Evolutionary conservation across 306 rosid species (phyloP).

Genomic region (Vicia villosa): DNA sequence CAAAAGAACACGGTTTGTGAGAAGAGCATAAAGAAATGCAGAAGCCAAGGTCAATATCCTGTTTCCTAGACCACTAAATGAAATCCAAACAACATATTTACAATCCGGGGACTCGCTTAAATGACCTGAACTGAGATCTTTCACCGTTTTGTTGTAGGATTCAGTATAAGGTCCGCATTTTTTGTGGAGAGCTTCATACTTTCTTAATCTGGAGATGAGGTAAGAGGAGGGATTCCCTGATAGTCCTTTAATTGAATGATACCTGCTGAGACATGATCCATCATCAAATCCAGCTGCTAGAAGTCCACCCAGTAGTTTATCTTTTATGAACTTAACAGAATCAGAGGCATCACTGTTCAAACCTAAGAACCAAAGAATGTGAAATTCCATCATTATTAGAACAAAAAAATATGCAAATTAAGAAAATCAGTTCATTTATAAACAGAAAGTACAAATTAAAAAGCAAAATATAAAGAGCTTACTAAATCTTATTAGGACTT

Average conservation of each 20-base stretch:
- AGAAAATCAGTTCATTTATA: constrained; percentile 20
- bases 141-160: constrained; percentile 56
- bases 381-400: constrained; percentile 19
- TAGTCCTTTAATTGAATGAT: constrained; percentile 50
- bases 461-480: background rate
- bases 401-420: background rate
- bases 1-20: constrained; percentile 65
- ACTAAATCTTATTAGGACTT: background rate
- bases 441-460: background rate
- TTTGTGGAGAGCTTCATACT: constrained; percentile 66
- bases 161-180: constrained; percentile 66
- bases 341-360: constrained; percentile 27
- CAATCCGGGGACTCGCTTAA: constrained; percentile 43
- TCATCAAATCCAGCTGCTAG: constrained; percentile 58
- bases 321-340: constrained; percentile 37
- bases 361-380: constrained; percentile 34
- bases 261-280: constrained; percentile 61
- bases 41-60: constrained; percentile 68
- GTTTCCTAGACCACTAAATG: constrained; percentile 77
- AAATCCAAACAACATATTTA: constrained; percentile 68
- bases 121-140: constrained; percentile 52
- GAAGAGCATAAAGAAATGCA: constrained; percentile 71
- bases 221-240: constrained; percentile 54
- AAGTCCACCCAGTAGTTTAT: constrained; percentile 59
- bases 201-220: constrained; percentile 62